These are phyloP conservation scores for Telopea speciosissima DNA, from an alignment of 177 flowering plant genomes.

Conservation along the genomic window DNA sequence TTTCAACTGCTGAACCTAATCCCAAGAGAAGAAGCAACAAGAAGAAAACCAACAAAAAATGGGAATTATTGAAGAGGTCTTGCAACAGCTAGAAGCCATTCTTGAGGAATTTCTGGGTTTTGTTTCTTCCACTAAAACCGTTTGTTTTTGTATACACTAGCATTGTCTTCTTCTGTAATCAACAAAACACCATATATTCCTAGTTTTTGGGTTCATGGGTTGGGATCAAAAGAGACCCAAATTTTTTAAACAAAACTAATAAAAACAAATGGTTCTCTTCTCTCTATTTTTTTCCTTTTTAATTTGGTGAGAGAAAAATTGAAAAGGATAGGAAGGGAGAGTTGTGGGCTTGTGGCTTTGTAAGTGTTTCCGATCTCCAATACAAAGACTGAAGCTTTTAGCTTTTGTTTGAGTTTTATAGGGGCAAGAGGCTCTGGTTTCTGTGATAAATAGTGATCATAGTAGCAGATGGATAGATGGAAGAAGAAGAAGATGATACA, in stretches of 20 bases:
- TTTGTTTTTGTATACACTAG: slow-evolving; percentile 38
- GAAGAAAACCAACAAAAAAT: slow-evolving; percentile 54
- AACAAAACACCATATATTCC: slow-evolving; percentile 24
- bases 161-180: slow-evolving; percentile 51
- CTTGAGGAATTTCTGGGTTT: slow-evolving; percentile 21
- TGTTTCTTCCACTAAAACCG: slow-evolving; percentile 27
- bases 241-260: slow-evolving; percentile 4
- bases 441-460: too few relatives aligned
- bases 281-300: neutral
- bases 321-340: neutral
- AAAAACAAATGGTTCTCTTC: neutral
- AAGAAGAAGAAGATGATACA: too few relatives aligned
- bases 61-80: slow-evolving; percentile 52
- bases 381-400: slow-evolving; percentile 63
- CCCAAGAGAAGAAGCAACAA: slow-evolving; percentile 34
- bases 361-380: slow-evolving; percentile 59
- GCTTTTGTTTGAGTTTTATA: slow-evolving; percentile 39
- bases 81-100: slow-evolving; percentile 41
- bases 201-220: slow-evolving; percentile 27
- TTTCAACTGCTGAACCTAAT: too few relatives aligned
- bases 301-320: slow-evolving; percentile 9
- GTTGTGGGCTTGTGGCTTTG: neutral
- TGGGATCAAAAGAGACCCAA: slow-evolving; percentile 39
- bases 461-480: too few relatives aligned
- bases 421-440: slow-evolving; percentile 24